Evolutionary conservation across 441 rosid genomes (phyloP).

Genomic region (Populus hybrid): DNA sequence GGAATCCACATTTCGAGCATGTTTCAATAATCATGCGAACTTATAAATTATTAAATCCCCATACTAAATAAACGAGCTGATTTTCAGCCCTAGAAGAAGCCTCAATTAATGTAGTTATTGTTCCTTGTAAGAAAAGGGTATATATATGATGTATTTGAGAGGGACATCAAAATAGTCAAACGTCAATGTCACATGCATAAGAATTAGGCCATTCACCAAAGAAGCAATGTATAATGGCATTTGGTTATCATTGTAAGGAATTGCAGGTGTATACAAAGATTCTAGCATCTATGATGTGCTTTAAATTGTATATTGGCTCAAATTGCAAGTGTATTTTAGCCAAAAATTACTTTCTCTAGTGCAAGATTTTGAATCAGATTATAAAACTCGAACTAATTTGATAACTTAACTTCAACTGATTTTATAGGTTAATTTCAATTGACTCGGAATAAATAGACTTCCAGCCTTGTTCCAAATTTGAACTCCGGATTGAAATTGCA

Average conservation of each 20-base stretch:
- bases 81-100: background rate
- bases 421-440: too few relatives aligned
- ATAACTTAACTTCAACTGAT: too few relatives aligned
- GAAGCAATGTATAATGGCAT: too few relatives aligned
- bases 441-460: too few relatives aligned
- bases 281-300: background rate
- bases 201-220: too few relatives aligned
- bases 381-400: too few relatives aligned
- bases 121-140: background rate
- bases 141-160: background rate
- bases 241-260: background rate
- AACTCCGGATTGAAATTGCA: background rate
- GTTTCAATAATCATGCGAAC: background rate
- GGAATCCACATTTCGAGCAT: slow-evolving; percentile 5
- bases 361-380: too few relatives aligned
- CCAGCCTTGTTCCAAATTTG: too few relatives aligned
- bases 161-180: background rate
- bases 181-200: background rate
- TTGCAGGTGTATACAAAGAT: background rate
- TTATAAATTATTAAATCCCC: background rate
- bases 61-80: background rate
- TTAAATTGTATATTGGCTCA: too few relatives aligned
- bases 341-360: too few relatives aligned
- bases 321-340: too few relatives aligned
- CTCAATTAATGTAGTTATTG: background rate